Percentiles rank a stretch among this genome's conserved stretches.
Conservation (phyloP, 176 grass and related monocot genomes). For the Alopecurus myosuroides region DNA sequence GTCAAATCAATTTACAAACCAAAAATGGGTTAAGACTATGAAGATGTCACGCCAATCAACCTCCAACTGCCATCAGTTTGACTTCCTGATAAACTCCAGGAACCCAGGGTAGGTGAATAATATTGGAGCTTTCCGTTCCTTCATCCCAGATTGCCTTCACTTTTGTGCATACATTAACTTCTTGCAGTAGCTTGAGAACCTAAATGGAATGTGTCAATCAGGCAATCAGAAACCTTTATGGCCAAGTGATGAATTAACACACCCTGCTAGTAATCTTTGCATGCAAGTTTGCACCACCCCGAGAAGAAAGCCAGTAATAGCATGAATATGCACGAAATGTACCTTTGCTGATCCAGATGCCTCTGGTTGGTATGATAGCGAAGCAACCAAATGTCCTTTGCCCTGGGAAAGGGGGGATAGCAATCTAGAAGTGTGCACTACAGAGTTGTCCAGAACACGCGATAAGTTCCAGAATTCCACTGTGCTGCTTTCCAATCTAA, state of each 20-base stretch:
- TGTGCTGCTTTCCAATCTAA: conserved; percentile 72
- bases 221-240: conserved; percentile 32
- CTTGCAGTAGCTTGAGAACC: conserved; percentile 75
- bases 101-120: conserved; percentile 76
- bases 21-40: conserved; percentile 26
- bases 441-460: conserved; percentile 27
- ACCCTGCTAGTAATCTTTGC: background rate
- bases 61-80: conserved; percentile 73
- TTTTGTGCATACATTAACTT: conserved; percentile 91
- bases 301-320: background rate
- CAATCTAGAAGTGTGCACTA: conserved; percentile 62
- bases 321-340: conserved; percentile 13
- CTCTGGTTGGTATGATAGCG: conserved; percentile 49
- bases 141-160: conserved; percentile 70
- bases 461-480: conserved; percentile 70
- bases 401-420: conserved; percentile 61
- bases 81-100: conserved; percentile 75
- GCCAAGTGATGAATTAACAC: background rate
- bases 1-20: conserved; percentile 20
- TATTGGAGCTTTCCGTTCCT: conserved; percentile 37
- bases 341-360: conserved; percentile 63
- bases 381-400: conserved; percentile 69
- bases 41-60: conserved; percentile 44
- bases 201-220: conserved; percentile 40
- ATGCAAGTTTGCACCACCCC: background rate